phyloP scores from a whole-genome alignment of 1,284 basidiomycete species.

The Trametes sp. region DNA sequence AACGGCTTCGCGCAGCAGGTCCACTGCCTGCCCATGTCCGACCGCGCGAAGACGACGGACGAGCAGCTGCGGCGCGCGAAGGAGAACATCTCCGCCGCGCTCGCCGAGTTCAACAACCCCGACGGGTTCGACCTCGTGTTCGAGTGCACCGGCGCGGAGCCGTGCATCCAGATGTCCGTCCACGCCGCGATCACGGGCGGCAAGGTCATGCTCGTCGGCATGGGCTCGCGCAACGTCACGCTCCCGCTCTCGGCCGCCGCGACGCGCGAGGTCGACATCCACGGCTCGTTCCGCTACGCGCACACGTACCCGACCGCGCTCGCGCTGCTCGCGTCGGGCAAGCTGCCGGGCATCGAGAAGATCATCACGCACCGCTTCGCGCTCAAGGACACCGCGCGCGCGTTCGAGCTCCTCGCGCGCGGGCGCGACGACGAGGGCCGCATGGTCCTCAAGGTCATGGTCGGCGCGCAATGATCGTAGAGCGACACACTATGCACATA shows the following conservation, averaged over 20 bases:
- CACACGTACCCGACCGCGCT: constrained; percentile 91
- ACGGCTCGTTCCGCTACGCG: constrained; percentile 90
- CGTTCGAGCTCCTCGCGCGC: constrained; percentile 81
- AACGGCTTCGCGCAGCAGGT: constrained; percentile 82
- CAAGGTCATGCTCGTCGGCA: constrained; percentile 92
- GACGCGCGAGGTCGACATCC: constrained; percentile 91
- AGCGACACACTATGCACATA: constrained; percentile 8
- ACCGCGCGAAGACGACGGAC: constrained; percentile 59
- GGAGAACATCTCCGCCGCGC: constrained; percentile 59
- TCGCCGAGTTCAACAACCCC: constrained; percentile 65
- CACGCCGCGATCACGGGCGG: constrained; percentile 86
- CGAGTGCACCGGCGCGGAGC: constrained; percentile 95
- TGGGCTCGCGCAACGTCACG: constrained; percentile 87
- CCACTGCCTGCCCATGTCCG: constrained; percentile 66
- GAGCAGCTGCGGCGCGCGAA: constrained; percentile 76
- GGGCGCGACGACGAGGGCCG: constrained; percentile 82
- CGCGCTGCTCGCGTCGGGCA: constrained; percentile 71
- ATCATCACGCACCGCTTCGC: constrained; percentile 85
- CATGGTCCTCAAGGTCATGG: constrained; percentile 89
- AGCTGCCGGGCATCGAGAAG: constrained; percentile 70
- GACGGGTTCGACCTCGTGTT: constrained; percentile 93
- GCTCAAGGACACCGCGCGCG: constrained; percentile 70
- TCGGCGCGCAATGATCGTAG: constrained; percentile 48
- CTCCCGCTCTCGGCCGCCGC: constrained; percentile 88
- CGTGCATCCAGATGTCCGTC: constrained; percentile 88